A percentile compares a stretch with the other conserved stretches of the same genome.
phyloP scores from a whole-genome alignment of 345 rosid genomes.

The Citrus sinensis region DVS_A1.0 CM039162.1:22587001-22587500 shows the following conservation, averaged over 20 bases:
- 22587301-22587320: neutral
- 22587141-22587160: neutral
- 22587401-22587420: neutral
- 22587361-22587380: neutral
- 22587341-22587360: neutral
- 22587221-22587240: too few relatives aligned
- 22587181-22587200: too few relatives aligned
- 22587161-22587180: too few relatives aligned
- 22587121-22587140: neutral
- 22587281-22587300: too few relatives aligned
- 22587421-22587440: neutral
- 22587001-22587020: neutral
- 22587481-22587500: constrained; percentile 43
- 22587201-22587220: too few relatives aligned
- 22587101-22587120: constrained; percentile 25
- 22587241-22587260: too few relatives aligned
- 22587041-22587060: constrained; percentile 3
- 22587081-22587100: neutral
- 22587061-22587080: neutral
- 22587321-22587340: neutral
- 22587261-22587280: too few relatives aligned
- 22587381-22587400: neutral
- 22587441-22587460: constrained; percentile 43
- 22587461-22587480: constrained; percentile 61
- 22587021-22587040: neutral